Evolutionary conservation across 2,329 filamentous ascomycete genomes (phyloP).

Genomic region (Stagonosporopsis rhizophila): DNA sequence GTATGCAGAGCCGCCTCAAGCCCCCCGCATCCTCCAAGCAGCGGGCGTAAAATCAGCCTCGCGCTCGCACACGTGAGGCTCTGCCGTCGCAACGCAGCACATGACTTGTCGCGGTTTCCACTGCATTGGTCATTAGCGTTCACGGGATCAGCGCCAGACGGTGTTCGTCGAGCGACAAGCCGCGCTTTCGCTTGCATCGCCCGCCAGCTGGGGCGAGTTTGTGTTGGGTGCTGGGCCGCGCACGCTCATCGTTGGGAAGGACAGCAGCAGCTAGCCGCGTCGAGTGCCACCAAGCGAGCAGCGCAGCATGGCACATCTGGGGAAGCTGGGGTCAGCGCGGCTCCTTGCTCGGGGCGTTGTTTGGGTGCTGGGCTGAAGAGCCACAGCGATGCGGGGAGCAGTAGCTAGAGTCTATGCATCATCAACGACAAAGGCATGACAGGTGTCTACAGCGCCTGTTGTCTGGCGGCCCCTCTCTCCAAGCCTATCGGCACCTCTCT

Average conservation of each 20-base stretch:
- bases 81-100: slow-evolving; percentile 7
- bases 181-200: slow-evolving; percentile 9
- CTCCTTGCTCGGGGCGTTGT: slow-evolving; percentile 16
- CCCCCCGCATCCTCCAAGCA: background rate
- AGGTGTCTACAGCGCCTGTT: background rate
- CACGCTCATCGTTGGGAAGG: background rate
- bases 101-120: slow-evolving; percentile 1
- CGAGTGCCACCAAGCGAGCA: slow-evolving; percentile 7
- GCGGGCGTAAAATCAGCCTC: slow-evolving; percentile 21
- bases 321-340: slow-evolving; percentile 15
- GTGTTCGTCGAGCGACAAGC: slow-evolving; percentile 9
- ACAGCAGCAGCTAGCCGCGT: slow-evolving; percentile 12
- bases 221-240: slow-evolving; percentile 5
- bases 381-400: background rate
- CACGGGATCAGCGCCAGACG: slow-evolving; percentile 10
- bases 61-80: slow-evolving; percentile 13
- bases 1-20: background rate
- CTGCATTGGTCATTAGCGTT: slow-evolving; percentile 8
- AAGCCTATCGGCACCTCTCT: background rate
- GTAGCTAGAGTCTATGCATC: background rate
- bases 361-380: background rate
- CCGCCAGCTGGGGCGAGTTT: slow-evolving; percentile 2
- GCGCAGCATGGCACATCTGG: slow-evolving; percentile 11
- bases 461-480: background rate
- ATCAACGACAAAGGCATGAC: background rate